These are phyloP conservation scores for Pholiota conissans DNA, from an alignment of 768 basidiomycete species.

Conservation along the genomic window DNA sequence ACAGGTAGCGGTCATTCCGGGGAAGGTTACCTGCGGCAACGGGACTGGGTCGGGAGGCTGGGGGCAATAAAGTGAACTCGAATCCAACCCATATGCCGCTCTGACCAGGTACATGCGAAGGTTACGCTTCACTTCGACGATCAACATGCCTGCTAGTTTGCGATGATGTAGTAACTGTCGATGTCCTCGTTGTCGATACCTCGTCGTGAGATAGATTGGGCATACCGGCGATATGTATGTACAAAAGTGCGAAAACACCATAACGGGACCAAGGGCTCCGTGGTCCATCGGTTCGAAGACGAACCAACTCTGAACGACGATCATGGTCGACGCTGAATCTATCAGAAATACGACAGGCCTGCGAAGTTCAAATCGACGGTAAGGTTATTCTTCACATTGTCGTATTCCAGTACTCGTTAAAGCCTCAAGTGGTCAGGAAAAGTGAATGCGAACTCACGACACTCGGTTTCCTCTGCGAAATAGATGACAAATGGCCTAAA, in stretches of 20 bases:
- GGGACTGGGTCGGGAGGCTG: neutral
- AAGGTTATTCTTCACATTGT: neutral
- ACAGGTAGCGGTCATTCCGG: slow-evolving; percentile 13
- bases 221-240: slow-evolving; percentile 1
- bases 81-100: too few relatives aligned
- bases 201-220: neutral
- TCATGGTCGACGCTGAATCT: neutral
- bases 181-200: neutral
- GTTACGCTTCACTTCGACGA: too few relatives aligned
- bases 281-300: neutral
- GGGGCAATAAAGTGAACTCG: neutral
- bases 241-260: neutral
- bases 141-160: neutral
- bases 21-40: slow-evolving; percentile 6
- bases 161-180: slow-evolving; percentile 4
- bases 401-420: neutral
- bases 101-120: too few relatives aligned
- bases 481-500: neutral
- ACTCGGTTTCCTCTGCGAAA: neutral
- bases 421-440: neutral
- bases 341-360: neutral
- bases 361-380: neutral
- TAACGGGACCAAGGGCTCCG: neutral
- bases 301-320: neutral
- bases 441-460: neutral